Evolutionary conservation across 352 stramenopile genomes (phyloP).

Genomic region (Pythium biforme): DNA sequence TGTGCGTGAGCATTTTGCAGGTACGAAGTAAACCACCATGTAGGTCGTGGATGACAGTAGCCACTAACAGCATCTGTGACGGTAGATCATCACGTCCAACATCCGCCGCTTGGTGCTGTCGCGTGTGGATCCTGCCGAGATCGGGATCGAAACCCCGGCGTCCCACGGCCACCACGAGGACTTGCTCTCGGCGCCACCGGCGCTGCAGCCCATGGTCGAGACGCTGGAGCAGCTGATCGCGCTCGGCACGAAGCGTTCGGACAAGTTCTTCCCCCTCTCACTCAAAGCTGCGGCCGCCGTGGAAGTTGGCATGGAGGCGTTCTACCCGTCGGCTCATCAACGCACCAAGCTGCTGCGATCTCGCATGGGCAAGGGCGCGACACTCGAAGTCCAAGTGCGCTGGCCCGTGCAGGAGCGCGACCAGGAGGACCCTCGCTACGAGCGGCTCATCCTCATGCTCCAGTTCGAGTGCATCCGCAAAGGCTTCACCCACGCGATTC

Average conservation of each 20-base stretch:
- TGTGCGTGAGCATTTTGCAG: slow-evolving; percentile 71
- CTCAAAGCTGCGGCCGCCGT: slow-evolving; percentile 81
- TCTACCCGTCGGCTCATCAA: slow-evolving; percentile 83
- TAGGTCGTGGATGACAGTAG: not conserved
- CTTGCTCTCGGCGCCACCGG: slow-evolving; percentile 55
- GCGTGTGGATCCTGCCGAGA: slow-evolving; percentile 67
- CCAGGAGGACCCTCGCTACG: slow-evolving; percentile 86
- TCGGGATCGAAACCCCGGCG: slow-evolving; percentile 52
- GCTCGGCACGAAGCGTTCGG: slow-evolving; percentile 74
- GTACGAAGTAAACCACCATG: slow-evolving; percentile 16
- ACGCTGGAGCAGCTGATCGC: slow-evolving; percentile 79
- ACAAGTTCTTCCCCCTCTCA: slow-evolving; percentile 78
- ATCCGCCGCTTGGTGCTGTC: slow-evolving; percentile 80
- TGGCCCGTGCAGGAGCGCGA: slow-evolving; percentile 86
- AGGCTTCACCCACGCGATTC: slow-evolving; percentile 65
- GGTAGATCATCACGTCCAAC: slow-evolving; percentile 57
- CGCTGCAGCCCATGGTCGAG: slow-evolving; percentile 59
- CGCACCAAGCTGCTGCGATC: slow-evolving; percentile 78
- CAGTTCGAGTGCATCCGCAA: slow-evolving; percentile 83
- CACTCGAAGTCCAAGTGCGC: slow-evolving; percentile 80
- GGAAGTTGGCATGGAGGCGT: slow-evolving; percentile 84
- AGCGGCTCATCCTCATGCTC: slow-evolving; percentile 83
- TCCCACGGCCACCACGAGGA: slow-evolving; percentile 41
- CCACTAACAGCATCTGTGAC: not conserved
- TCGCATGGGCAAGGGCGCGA: slow-evolving; percentile 82